Evolutionary conservation across 345 rosid genomes (phyloP).

Genomic region (Salix purpurea): DNA sequence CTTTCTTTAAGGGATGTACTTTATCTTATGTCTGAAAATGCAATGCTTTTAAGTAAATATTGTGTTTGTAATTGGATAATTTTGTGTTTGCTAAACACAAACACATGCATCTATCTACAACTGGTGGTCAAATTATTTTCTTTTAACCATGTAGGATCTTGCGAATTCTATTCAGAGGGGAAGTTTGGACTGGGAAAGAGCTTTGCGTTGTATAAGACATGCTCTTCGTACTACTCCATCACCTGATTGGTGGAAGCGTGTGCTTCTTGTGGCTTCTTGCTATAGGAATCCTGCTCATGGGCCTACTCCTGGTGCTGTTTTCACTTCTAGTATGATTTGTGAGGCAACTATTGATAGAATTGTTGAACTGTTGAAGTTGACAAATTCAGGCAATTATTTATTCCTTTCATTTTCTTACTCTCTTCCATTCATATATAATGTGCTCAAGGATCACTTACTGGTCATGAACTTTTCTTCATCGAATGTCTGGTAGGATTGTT

Average conservation of each 20-base stretch:
- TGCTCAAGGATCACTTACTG: not conserved
- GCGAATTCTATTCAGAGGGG: slow-evolving; percentile 84
- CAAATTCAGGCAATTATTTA: slow-evolving; percentile 75
- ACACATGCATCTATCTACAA: too few species aligned
- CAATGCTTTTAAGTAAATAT: too few species aligned
- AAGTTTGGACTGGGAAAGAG: slow-evolving; percentile 99
- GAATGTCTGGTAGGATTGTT: not conserved
- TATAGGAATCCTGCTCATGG: slow-evolving; percentile 65
- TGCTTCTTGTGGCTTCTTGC: slow-evolving; percentile 84
- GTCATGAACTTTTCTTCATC: not conserved
- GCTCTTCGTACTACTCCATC: slow-evolving; percentile 97
- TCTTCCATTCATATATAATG: not conserved
- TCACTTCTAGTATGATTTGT: slow-evolving; percentile 87
- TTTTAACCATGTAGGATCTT: slow-evolving; percentile 58
- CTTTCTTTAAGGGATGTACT: too few species aligned
- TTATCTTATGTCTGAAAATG: too few species aligned
- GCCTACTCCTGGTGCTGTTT: slow-evolving; percentile 93
- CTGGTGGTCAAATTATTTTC: not conserved
- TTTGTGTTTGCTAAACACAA: too few species aligned
- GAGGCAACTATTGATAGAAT: slow-evolving; percentile 91
- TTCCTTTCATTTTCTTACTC: slow-evolving; percentile 2
- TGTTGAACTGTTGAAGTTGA: slow-evolving; percentile 81
- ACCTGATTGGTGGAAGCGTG: slow-evolving; percentile 99
- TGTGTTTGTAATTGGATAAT: too few species aligned
- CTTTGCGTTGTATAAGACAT: slow-evolving; percentile 90